phyloP scores from a whole-genome alignment of 2,329 filamentous ascomycete species.

The Pseudogymnoascus sp. region DNA sequence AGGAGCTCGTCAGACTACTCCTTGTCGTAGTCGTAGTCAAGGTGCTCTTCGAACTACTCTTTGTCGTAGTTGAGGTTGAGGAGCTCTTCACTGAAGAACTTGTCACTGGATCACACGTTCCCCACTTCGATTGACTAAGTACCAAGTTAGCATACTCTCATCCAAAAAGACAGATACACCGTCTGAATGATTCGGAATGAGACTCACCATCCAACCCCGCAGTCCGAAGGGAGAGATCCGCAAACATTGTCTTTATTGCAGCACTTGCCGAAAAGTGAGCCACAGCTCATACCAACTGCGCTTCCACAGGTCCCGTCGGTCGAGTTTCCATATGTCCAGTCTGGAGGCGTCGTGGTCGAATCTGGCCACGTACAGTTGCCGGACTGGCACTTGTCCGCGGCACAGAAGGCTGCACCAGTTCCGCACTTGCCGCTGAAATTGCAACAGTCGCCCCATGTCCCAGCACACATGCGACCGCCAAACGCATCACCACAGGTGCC shows the following conservation, averaged over 20 bases:
- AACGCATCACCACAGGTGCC: constrained; percentile 28
- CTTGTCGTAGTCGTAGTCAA: no score
- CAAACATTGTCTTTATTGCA: constrained; percentile 1
- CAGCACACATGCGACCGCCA: constrained; percentile 25
- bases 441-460: constrained; percentile 29
- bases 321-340: constrained; percentile 21
- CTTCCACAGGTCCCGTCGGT: constrained; percentile 25
- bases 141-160: not conserved
- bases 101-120: not conserved
- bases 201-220: not conserved
- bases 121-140: not conserved
- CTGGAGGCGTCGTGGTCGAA: constrained; percentile 25
- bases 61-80: no score
- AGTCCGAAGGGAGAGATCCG: constrained; percentile 4
- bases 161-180: not conserved
- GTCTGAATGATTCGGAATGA: not conserved
- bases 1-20: not conserved
- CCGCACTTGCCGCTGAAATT: constrained; percentile 23
- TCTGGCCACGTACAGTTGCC: constrained; percentile 19
- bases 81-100: not conserved
- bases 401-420: constrained; percentile 21
- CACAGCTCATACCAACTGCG: constrained; percentile 17
- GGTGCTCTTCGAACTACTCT: no score
- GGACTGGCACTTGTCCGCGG: constrained; percentile 13
- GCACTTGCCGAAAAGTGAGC: not conserved